These are phyloP conservation scores for Oenanthe sinensis DNA, from an alignment of 129 eudicot genomes.

Conservation along the genomic window DNA sequence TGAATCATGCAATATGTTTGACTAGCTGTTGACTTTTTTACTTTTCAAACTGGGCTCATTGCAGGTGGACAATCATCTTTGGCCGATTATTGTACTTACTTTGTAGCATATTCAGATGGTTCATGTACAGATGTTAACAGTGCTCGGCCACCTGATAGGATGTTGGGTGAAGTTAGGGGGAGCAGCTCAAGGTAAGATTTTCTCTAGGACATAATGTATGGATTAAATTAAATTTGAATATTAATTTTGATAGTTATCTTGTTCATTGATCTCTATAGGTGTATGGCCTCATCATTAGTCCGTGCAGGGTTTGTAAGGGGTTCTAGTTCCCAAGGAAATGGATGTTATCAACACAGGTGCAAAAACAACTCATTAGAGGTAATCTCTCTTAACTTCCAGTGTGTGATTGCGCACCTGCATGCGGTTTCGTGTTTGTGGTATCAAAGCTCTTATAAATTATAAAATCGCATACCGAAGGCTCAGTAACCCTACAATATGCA, in stretches of 20 bases:
- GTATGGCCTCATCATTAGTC: constrained; percentile 93
- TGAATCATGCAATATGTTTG: background rate
- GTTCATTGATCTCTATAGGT: constrained; percentile 31
- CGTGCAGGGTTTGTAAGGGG: constrained; percentile 95
- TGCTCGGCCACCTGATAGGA: constrained; percentile 92
- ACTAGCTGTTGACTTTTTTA: background rate
- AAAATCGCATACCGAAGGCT: background rate
- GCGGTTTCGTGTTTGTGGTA: background rate
- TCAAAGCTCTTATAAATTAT: background rate
- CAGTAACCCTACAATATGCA: background rate
- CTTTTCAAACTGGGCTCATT: constrained; percentile 1
- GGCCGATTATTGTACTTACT: constrained; percentile 99
- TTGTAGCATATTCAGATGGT: constrained; percentile 96
- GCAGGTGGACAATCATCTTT: constrained; percentile 96
- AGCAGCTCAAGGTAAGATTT: constrained; percentile 69
- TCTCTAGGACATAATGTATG: background rate
- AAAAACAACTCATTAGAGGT: constrained; percentile 79
- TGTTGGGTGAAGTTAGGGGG: constrained; percentile 97
- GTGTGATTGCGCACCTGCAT: background rate
- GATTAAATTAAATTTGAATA: background rate
- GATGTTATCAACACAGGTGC: constrained; percentile 96
- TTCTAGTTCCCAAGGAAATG: constrained; percentile 87
- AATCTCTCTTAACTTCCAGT: constrained; percentile 11
- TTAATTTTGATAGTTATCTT: constrained; percentile 1
- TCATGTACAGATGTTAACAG: constrained; percentile 84